Evolutionary conservation across 2,329 filamentous ascomycete species (phyloP), one percentile per base, ranked within the genome.

Genomic region (Exutisphaerella laricina): DNA sequence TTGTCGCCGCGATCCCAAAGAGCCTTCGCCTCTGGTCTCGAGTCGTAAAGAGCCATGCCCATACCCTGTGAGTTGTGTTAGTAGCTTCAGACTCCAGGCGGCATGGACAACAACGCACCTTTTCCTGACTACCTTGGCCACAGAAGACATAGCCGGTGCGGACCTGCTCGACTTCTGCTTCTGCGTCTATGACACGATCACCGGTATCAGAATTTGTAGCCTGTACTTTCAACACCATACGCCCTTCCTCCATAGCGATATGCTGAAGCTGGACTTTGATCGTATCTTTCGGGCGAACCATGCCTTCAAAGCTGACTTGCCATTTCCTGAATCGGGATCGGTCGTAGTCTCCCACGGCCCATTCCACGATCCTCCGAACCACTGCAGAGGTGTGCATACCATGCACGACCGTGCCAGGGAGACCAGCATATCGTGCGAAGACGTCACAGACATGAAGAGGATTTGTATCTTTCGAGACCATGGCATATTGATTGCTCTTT

Each of bases 141-240:
- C 94, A 98, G 69, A 98, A 98, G 56, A 98, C 88, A 60, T 98
- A 98, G 4, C 92, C 84, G 2, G 90, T 94, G 23, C 92, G 88
- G 5, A 94, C 94, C 66, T 98, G 92, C 69, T 98, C 92, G 45
- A 98, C 88, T 68, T 98, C 92, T 18, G 92, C 92, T 70, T 97
- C 90, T 61, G 88, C 92, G 38, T 95, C 73, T 4, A 98, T 75
- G 9, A 98, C 88, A 75, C 96, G 97, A 57, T 97, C 92, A 63
- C 96, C 92, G 0, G 84, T 94, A 65, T 96, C 89, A 67, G 87
- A 85, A 72, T 96, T 97, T 74, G 79, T 88, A 40, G 88, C 89
- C 70, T 97, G 92, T 38, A 98, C 88, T 74, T 95, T 97, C 76
- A 98, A 92, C 69, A 97, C 97, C 79, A 97, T 98, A 67, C 92